Evolutionary conservation across 1,139 yeast species (phyloP), one percentile per base, ranked within the genome.

Genomic region (Lizanozyma gosingica): DNA sequence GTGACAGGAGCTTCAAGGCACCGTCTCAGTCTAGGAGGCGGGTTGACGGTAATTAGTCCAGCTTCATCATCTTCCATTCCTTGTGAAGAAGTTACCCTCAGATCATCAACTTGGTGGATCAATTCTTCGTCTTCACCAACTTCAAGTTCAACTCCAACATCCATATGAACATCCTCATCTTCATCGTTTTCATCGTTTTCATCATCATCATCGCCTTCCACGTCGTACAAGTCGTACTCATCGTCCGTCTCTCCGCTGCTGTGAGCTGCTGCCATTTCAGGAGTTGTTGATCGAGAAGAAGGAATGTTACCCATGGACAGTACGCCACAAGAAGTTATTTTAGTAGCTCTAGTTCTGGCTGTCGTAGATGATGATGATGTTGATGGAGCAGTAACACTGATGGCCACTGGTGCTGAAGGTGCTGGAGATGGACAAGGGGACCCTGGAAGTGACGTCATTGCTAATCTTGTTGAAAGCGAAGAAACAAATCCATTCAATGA

Each of bases 171-270:
- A 15, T 35, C 22, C 15, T 49, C 59, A 48, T 42, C 56, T 40
- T 45, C 65, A 44, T 59, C 65, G 6, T 59, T 65, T 33, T 57
- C 62, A 11, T 57, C 56, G 18, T 38, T 38, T 11, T 61, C 65
- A 15, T 57, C 63, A 18, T 50, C 53, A 15, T 51, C 54, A 11
- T 45, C 49, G 4, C 35, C 44, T 33, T 44, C 48, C 3, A 37
- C 42, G 29, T 50, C 56, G 15, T 40, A 40, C 18, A 41, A 40
- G 17, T 40, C 42, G 15, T 48, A 50, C 4, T 45, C 47, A 4
- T 46, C 52, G 14, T 49, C 49, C 14, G 39, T 40, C 2, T 42
- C 47, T n/a, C 17, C 35, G 39, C 17, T 18, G 22, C 35, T n/a
- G 17, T 17, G 35, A 35, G 38, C 15, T 15, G 17, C 40, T 41